Evolutionary conservation across 2,329 filamentous ascomycete species (phyloP).

Genomic region (Stemphylium lycopersici): DNA sequence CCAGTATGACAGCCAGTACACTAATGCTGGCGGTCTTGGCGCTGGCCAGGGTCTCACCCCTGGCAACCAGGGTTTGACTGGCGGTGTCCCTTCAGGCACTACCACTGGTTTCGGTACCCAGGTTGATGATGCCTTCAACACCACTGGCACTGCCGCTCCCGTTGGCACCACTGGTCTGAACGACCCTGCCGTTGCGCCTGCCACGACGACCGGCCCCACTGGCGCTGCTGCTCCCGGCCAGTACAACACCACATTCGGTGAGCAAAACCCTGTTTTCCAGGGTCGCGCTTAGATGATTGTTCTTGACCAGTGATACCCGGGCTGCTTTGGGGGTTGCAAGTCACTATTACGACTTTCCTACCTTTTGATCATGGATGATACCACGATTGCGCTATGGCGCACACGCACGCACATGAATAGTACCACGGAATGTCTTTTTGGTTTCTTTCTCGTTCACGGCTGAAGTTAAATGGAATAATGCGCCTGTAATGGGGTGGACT

Average conservation of each 20-base stretch:
- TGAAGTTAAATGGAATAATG: neutral
- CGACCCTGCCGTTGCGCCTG: slow-evolving; percentile 2
- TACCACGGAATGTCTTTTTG: slow-evolving; percentile 11
- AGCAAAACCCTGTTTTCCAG: slow-evolving; percentile 53
- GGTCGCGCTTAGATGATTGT: slow-evolving; percentile 37
- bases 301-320: slow-evolving; percentile 12
- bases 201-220: slow-evolving; percentile 13
- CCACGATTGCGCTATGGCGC: slow-evolving; percentile 34
- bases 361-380: slow-evolving; percentile 41
- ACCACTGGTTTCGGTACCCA: slow-evolving; percentile 51
- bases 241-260: slow-evolving; percentile 50
- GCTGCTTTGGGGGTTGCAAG: slow-evolving; percentile 10
- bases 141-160: slow-evolving; percentile 14
- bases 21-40: slow-evolving; percentile 16
- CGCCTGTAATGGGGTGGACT: slow-evolving; percentile 23
- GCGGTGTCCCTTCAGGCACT: slow-evolving; percentile 7
- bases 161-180: slow-evolving; percentile 14
- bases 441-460: slow-evolving; percentile 5
- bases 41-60: slow-evolving; percentile 10
- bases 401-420: slow-evolving; percentile 28
- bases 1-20: slow-evolving; percentile 25
- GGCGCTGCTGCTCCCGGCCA: slow-evolving; percentile 13
- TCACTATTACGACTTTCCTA: slow-evolving; percentile 32
- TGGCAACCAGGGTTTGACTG: slow-evolving; percentile 18
- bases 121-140: slow-evolving; percentile 53